Conservation (phyloP, 176 grass and related monocot species). For the Oropetium thomaeum region DNA sequence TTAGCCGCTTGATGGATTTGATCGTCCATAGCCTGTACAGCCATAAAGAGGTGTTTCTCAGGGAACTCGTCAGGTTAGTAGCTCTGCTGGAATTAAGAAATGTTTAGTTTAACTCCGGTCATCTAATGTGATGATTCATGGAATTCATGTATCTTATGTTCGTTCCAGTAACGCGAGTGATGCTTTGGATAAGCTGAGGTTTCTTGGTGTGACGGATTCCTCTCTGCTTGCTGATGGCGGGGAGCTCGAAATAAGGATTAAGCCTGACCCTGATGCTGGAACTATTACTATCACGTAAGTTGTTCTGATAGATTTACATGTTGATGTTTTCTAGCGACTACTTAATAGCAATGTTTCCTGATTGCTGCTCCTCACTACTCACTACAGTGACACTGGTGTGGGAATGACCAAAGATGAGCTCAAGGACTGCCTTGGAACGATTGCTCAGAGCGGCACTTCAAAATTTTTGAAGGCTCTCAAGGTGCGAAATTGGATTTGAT, state of each 20-base stretch:
- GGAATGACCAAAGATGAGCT: conserved; percentile 99
- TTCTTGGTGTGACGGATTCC: conserved; percentile 78
- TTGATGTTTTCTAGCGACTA: neutral
- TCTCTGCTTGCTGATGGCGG: conserved; percentile 64
- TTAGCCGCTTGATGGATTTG: conserved; percentile 82
- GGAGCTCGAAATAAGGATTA: conserved; percentile 83
- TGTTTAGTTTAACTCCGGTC: neutral
- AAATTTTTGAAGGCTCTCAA: conserved; percentile 87
- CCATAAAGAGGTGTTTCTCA: conserved; percentile 91
- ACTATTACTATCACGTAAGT: conserved; percentile 74
- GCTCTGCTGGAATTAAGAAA: neutral
- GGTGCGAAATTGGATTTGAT: conserved; percentile 24
- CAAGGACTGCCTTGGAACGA: conserved; percentile 94
- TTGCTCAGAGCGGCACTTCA: conserved; percentile 94
- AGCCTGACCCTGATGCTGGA: conserved; percentile 64
- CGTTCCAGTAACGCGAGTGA: conserved; percentile 70
- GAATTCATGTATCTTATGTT: neutral
- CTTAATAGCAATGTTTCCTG: neutral
- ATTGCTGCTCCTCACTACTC: neutral
- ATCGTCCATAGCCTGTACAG: conserved; percentile 92
- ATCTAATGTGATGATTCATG: neutral
- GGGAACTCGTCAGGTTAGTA: conserved; percentile 79
- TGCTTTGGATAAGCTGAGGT: conserved; percentile 86
- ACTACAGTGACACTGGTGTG: conserved; percentile 76
- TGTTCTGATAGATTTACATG: neutral